Percentiles rank a stretch among this genome's conserved stretches.
phyloP scores from a whole-genome alignment of 306 rosid species.

The Acacia melanoxylon region DNA sequence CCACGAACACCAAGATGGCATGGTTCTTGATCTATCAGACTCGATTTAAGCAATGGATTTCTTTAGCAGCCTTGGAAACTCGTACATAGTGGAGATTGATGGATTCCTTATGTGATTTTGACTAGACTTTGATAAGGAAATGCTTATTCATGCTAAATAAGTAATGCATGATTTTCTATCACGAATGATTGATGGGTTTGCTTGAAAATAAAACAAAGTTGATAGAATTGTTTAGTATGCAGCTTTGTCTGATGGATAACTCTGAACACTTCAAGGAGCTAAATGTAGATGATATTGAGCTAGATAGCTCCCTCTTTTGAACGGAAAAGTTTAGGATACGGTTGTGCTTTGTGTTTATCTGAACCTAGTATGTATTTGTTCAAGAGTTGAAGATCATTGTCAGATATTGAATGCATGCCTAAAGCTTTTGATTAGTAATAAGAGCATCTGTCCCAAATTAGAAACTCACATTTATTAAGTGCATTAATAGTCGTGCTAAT shows the following conservation, averaged over 20 bases:
- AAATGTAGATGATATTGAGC: not conserved
- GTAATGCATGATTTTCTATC: not conserved
- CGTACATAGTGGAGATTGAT: not conserved
- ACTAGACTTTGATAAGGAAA: not conserved
- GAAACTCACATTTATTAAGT: not conserved
- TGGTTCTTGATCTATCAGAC: not conserved
- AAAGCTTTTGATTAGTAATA: not conserved
- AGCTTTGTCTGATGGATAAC: not conserved
- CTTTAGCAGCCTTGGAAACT: not conserved
- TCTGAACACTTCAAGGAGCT: not conserved
- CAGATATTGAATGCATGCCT: constrained; percentile 6
- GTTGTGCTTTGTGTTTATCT: not conserved
- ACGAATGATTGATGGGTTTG: not conserved
- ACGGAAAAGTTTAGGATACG: not conserved
- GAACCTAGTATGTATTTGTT: not conserved
- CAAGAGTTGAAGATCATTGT: not conserved
- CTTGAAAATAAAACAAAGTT: not conserved
- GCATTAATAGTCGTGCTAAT: not conserved
- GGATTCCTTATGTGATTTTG: not conserved
- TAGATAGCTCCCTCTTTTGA: not conserved
- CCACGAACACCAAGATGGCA: not conserved
- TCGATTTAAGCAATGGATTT: not conserved
- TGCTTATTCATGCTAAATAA: not conserved
- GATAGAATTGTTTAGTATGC: not conserved
- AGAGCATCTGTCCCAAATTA: not conserved